Percentiles rank a stretch among this genome's conserved stretches.
Evolutionary conservation across 441 rosid species (phyloP).

Genomic region (Dalechampia spathulata): DNA sequence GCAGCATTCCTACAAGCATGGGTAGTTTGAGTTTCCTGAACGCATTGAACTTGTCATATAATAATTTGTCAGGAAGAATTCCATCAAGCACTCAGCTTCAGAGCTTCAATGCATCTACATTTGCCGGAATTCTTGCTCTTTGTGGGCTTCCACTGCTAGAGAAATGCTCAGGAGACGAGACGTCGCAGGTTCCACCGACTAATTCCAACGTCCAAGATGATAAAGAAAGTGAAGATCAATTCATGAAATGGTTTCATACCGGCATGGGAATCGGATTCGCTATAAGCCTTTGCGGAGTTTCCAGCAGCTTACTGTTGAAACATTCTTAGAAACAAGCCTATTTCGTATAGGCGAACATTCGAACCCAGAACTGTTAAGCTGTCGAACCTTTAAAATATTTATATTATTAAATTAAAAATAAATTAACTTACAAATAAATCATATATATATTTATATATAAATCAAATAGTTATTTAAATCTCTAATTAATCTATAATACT

Average conservation of each 20-base stretch:
- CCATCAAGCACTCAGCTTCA: slow-evolving; percentile 15
- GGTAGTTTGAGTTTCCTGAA: neutral
- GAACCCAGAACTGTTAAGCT: too few species aligned
- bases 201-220: too few species aligned
- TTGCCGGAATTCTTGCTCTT: neutral
- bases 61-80: slow-evolving; percentile 12
- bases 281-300: neutral
- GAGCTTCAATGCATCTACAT: slow-evolving; percentile 2
- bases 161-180: neutral
- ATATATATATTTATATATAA: too few species aligned
- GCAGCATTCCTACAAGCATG: slow-evolving; percentile 7
- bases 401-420: too few species aligned
- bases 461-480: too few species aligned
- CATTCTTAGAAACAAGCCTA: neutral
- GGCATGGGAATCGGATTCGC: neutral
- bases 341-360: neutral
- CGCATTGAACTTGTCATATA: slow-evolving; percentile 8
- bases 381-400: too few species aligned
- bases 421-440: too few species aligned
- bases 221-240: neutral
- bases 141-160: neutral
- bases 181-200: neutral
- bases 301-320: neutral
- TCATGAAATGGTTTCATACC: neutral
- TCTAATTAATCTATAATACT: too few species aligned